phyloP scores from a whole-genome alignment of 306 rosid genomes.

The Begonia peltatifolia region DNA sequence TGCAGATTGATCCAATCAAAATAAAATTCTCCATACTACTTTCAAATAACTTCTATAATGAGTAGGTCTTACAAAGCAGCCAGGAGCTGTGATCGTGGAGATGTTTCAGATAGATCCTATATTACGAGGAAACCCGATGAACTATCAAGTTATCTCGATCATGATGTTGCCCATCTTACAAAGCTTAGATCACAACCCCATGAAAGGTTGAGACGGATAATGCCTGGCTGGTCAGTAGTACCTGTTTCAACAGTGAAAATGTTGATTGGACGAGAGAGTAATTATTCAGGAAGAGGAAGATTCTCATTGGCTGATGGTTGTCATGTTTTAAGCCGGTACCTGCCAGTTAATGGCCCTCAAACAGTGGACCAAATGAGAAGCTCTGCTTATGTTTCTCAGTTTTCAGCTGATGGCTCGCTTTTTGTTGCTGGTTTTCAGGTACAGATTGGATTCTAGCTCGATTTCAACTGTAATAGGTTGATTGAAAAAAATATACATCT shows the following conservation, averaged over 20 bases:
- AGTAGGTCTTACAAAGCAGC: slow-evolving; percentile 19
- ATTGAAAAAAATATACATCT: too few relatives aligned
- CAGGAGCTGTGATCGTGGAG: slow-evolving; percentile 14
- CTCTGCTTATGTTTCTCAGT: slow-evolving; percentile 74
- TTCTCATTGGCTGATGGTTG: slow-evolving; percentile 79
- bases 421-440: slow-evolving; percentile 81
- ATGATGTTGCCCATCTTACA: slow-evolving; percentile 58
- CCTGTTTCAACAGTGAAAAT: slow-evolving; percentile 73
- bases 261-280: slow-evolving; percentile 66
- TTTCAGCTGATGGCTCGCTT: slow-evolving; percentile 77
- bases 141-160: slow-evolving; percentile 22
- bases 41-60: slow-evolving; percentile 19
- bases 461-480: too few relatives aligned
- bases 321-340: slow-evolving; percentile 66
- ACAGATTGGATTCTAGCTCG: neutral
- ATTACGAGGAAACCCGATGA: slow-evolving; percentile 11
- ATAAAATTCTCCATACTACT: neutral
- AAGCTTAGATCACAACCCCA: slow-evolving; percentile 58
- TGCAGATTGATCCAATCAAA: neutral
- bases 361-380: slow-evolving; percentile 44
- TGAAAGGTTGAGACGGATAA: slow-evolving; percentile 27
- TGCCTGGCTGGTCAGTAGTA: slow-evolving; percentile 31
- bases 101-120: slow-evolving; percentile 12
- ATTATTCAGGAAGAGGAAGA: slow-evolving; percentile 64
- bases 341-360: slow-evolving; percentile 77